phyloP scores from a whole-genome alignment of 257 asterid species.

The Fraxinus anomala region DNA sequence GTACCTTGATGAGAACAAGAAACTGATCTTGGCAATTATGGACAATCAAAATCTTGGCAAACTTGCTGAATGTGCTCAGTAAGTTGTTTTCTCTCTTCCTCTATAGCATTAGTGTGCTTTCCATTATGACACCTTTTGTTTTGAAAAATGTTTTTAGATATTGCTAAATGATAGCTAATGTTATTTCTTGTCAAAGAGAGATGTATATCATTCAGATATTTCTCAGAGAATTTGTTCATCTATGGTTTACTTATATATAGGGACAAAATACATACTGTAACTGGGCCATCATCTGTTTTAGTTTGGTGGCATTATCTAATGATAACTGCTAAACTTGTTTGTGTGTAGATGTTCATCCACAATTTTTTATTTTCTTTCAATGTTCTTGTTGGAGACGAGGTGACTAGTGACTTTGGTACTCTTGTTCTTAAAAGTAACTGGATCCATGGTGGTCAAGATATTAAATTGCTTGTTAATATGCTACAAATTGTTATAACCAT shows the following conservation, averaged over 20 bases:
- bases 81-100: conserved; percentile 34
- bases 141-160: background rate
- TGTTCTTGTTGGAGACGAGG: background rate
- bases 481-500: too few species aligned
- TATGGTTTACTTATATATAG: background rate
- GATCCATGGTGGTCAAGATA: background rate
- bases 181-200: background rate
- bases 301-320: background rate
- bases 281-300: background rate
- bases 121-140: background rate
- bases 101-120: background rate
- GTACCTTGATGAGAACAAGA: conserved; percentile 97
- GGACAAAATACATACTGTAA: background rate
- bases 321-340: background rate
- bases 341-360: background rate
- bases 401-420: background rate
- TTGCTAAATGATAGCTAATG: background rate
- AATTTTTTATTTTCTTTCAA: background rate
- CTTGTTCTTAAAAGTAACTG: background rate
- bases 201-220: background rate
- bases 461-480: background rate
- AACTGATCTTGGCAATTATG: conserved; percentile 86
- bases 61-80: conserved; percentile 96
- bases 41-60: conserved; percentile 94
- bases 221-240: background rate